Percentiles rank a stretch among this genome's conserved stretches.
Conservation (phyloP, 2,329 filamentous ascomycete genomes). For the Penicillium griseofulvum region DNA sequence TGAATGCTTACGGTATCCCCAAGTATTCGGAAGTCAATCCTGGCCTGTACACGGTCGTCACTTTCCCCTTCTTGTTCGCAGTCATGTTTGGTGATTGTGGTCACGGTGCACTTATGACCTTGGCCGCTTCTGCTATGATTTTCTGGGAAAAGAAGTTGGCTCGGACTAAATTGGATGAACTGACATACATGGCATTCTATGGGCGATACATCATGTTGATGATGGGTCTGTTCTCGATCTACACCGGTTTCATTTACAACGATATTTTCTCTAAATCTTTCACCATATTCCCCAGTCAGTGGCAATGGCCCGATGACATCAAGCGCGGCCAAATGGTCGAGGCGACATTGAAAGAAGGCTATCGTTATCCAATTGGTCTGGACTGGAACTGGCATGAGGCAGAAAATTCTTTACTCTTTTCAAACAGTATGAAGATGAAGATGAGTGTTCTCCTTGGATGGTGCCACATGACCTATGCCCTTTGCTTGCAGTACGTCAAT, state of each 20-base stretch:
- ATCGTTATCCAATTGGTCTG: constrained; percentile 92
- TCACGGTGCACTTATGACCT: constrained; percentile 84
- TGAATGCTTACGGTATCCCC: constrained; percentile 95
- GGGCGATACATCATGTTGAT: constrained; percentile 97
- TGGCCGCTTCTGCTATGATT: constrained; percentile 85
- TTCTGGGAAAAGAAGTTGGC: constrained; percentile 85
- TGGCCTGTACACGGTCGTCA: constrained; percentile 89
- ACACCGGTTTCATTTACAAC: constrained; percentile 96
- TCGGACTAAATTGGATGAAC: constrained; percentile 88
- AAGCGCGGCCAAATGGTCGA: constrained; percentile 62
- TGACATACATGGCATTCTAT: constrained; percentile 98
- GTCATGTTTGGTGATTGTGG: constrained; percentile 99
- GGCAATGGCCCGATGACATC: constrained; percentile 76
- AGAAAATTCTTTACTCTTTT: constrained; percentile 92
- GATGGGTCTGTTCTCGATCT: constrained; percentile 97
- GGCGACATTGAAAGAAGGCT: constrained; percentile 66
- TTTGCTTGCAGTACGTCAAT: constrained; percentile 90
- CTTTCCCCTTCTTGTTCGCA: constrained; percentile 98
- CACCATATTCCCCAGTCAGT: constrained; percentile 83
- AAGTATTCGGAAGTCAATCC: constrained; percentile 98
- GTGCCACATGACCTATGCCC: constrained; percentile 89
- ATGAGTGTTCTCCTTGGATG: constrained; percentile 96
- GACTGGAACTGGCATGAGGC: constrained; percentile 97
- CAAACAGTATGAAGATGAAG: constrained; percentile 99
- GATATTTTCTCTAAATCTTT: constrained; percentile 94